Conservation (phyloP, 2,329 filamentous ascomycete species). For the Alternaria longipes region DNA sequence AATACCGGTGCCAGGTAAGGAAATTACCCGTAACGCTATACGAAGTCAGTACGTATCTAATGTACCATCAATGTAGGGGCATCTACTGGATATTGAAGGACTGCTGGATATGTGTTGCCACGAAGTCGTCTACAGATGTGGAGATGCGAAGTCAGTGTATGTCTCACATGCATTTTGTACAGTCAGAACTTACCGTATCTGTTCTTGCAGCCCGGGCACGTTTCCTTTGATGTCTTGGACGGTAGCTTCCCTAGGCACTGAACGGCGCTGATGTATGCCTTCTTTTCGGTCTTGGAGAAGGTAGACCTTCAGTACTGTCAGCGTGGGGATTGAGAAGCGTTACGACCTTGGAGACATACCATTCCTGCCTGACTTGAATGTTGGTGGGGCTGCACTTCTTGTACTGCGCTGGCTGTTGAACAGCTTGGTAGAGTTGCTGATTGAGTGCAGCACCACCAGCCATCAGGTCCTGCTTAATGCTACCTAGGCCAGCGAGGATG, state of each 20-base stretch:
- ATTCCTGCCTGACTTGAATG: constrained; percentile 54
- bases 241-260: constrained; percentile 36
- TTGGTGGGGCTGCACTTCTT: constrained; percentile 50
- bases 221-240: constrained; percentile 28
- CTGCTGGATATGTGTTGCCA: constrained; percentile 38
- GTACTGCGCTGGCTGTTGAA: constrained; percentile 26
- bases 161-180: no score
- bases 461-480: constrained; percentile 22
- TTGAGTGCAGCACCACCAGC: constrained; percentile 32
- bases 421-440: constrained; percentile 35
- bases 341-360: constrained; percentile 38
- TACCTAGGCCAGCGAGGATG: neutral
- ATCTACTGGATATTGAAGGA: constrained; percentile 30
- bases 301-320: neutral
- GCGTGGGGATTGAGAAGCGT: neutral
- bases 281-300: constrained; percentile 35
- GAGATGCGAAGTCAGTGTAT: no score
- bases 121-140: no score
- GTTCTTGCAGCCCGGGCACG: constrained; percentile 19
- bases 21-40: constrained; percentile 34
- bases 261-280: constrained; percentile 41
- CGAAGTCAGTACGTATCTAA: neutral
- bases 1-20: constrained; percentile 36
- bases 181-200: no score
- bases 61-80: neutral